phyloP scores from a whole-genome alignment of 352 stramenopile genomes.

The Pythium aristosporum region DNA sequence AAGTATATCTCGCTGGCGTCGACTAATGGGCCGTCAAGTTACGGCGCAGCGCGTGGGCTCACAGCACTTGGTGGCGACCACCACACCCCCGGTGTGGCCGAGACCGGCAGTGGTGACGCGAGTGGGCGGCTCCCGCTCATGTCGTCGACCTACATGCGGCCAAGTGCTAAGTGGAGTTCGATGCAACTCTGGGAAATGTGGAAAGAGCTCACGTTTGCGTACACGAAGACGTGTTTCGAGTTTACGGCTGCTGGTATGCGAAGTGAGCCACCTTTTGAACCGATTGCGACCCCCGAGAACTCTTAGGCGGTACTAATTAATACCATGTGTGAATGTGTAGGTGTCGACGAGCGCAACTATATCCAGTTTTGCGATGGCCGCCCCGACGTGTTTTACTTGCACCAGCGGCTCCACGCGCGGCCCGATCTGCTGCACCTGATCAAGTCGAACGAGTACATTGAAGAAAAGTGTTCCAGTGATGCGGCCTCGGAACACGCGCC shows the following conservation, averaged over 20 bases:
- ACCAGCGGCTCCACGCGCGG: conserved; percentile 70
- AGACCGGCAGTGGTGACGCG: conserved; percentile 1
- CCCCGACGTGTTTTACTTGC: conserved; percentile 78
- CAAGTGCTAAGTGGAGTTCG: conserved; percentile 56
- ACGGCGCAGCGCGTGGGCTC: conserved; percentile 23
- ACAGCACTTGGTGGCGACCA: conserved; percentile 19
- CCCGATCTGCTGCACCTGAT: conserved; percentile 76
- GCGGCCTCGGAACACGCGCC: conserved; percentile 29
- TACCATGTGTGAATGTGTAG: too few relatives aligned
- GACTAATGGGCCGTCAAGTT: conserved; percentile 20
- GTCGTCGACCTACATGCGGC: conserved; percentile 17
- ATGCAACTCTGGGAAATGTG: conserved; percentile 86
- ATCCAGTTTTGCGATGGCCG: conserved; percentile 76
- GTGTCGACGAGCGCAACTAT: conserved; percentile 73
- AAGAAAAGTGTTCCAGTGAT: conserved; percentile 70
- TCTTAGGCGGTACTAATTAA: conserved; percentile 15
- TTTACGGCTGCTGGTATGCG: conserved; percentile 85
- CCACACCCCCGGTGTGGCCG: neutral
- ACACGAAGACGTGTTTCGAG: conserved; percentile 82
- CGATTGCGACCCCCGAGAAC: neutral
- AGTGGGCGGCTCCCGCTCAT: conserved; percentile 10
- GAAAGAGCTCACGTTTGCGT: conserved; percentile 79
- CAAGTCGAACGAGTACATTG: conserved; percentile 84
- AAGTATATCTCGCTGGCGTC: conserved; percentile 66
- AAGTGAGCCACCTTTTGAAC: conserved; percentile 41